Evolutionary conservation across 306 rosid genomes (phyloP).

Genomic region (Malus fusca): DNA sequence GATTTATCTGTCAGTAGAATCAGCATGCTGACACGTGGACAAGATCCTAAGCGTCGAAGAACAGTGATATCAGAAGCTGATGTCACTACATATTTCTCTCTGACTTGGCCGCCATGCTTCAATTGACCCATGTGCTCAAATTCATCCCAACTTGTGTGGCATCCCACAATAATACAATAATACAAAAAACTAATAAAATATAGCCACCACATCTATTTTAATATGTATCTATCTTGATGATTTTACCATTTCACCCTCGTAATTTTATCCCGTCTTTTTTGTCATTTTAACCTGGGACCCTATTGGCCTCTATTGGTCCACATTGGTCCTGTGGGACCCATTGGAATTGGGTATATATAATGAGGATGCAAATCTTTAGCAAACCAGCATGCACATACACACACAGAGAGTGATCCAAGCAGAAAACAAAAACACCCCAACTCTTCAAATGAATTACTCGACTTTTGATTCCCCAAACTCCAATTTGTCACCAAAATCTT

Average conservation of each 20-base stretch:
- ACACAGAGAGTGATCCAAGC: neutral
- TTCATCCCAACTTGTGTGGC: slow-evolving; percentile 1
- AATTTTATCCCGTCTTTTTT: neutral
- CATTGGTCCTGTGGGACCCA: neutral
- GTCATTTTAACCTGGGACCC: neutral
- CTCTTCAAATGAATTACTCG: slow-evolving; percentile 33
- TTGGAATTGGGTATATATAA: neutral
- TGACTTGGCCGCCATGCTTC: slow-evolving; percentile 54
- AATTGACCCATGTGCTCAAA: slow-evolving; percentile 64
- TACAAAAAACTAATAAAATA: neutral
- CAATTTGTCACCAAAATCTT: slow-evolving; percentile 48
- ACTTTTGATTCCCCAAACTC: slow-evolving; percentile 36
- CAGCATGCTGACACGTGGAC: neutral
- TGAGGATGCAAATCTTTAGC: neutral
- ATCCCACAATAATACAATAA: slow-evolving; percentile 4
- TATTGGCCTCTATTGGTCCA: neutral
- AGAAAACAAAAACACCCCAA: neutral
- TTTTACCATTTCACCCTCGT: neutral
- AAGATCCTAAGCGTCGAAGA: neutral
- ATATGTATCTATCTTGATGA: neutral
- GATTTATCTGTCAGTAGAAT: neutral
- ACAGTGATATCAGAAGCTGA: neutral
- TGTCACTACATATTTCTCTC: slow-evolving; percentile 9
- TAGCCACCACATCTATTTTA: slow-evolving; percentile 9
- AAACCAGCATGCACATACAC: neutral